phyloP scores from a whole-genome alignment of 306 rosid species.

The Vigna reflexopilosa region DNA sequence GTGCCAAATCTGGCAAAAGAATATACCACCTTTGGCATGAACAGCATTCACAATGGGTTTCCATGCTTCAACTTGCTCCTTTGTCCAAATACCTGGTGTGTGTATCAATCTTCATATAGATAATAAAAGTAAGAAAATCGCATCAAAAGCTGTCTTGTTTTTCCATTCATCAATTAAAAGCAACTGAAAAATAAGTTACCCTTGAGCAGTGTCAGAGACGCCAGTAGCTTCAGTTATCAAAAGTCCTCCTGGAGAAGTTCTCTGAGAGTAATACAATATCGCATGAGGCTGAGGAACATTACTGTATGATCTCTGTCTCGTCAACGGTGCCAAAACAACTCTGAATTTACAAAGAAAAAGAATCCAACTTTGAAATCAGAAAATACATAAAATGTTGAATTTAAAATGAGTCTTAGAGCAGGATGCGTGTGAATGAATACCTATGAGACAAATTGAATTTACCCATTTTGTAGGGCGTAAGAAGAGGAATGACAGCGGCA shows the following conservation, averaged over 20 bases:
- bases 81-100: constrained; percentile 55
- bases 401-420: background rate
- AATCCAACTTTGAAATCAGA: background rate
- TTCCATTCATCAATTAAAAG: background rate
- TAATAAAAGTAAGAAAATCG: background rate
- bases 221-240: constrained; percentile 32
- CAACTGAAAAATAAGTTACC: constrained; percentile 11
- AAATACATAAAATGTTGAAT: background rate
- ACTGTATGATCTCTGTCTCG: constrained; percentile 32
- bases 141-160: background rate
- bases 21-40: constrained; percentile 58
- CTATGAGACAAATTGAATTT: constrained; percentile 32
- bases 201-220: constrained; percentile 41
- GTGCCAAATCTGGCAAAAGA: constrained; percentile 58
- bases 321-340: constrained; percentile 62
- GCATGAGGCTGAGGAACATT: constrained; percentile 69
- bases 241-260: constrained; percentile 40
- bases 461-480: constrained; percentile 37
- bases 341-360: constrained; percentile 28
- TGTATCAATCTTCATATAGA: constrained; percentile 35
- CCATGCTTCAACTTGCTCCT: constrained; percentile 63
- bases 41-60: constrained; percentile 52
- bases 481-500: constrained; percentile 8
- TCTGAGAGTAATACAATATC: constrained; percentile 66
- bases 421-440: background rate